Conservation (phyloP, 305 asterid genomes). For the Fraxinus xanthoxyloides region DNA sequence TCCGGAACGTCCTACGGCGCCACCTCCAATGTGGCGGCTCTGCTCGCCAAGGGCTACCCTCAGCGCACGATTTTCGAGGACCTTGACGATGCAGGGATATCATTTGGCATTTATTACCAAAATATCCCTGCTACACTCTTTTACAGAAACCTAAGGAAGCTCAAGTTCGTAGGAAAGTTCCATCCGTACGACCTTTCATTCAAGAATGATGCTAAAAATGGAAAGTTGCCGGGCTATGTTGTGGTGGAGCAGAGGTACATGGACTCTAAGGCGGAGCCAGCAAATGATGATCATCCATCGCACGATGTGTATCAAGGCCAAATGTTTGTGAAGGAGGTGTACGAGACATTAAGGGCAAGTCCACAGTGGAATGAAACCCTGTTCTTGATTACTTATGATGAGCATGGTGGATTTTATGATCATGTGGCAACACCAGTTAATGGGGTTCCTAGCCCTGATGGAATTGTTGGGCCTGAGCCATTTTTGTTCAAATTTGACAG, state of each 20-base stretch:
- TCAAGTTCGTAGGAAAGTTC: slow-evolving; percentile 55
- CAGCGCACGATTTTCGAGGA: slow-evolving; percentile 88
- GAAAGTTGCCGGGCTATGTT: slow-evolving; percentile 59
- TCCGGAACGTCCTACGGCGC: slow-evolving; percentile 94
- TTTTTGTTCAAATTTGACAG: slow-evolving; percentile 64
- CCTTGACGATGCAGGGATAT: slow-evolving; percentile 47
- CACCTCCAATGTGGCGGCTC: slow-evolving; percentile 56
- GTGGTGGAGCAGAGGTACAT: slow-evolving; percentile 88
- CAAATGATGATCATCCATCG: slow-evolving; percentile 86
- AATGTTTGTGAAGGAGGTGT: slow-evolving; percentile 84
- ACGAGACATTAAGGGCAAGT: slow-evolving; percentile 66
- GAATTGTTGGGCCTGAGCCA: slow-evolving; percentile 67
- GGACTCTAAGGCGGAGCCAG: slow-evolving; percentile 65
- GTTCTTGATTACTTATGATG: slow-evolving; percentile 70
- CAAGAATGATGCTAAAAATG: slow-evolving; percentile 54
- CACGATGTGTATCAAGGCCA: slow-evolving; percentile 86
- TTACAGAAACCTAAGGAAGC: slow-evolving; percentile 53
- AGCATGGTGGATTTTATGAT: slow-evolving; percentile 82
- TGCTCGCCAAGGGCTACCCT: slow-evolving; percentile 62
- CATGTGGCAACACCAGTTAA: slow-evolving; percentile 67
- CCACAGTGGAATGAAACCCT: slow-evolving; percentile 87
- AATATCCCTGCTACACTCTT: slow-evolving; percentile 81
- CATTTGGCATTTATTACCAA: slow-evolving; percentile 75
- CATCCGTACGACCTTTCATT: slow-evolving; percentile 53
- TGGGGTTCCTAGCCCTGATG: slow-evolving; percentile 83